phyloP scores from a whole-genome alignment of 768 basidiomycete genomes.

The Tulasnella calospora region DNA sequence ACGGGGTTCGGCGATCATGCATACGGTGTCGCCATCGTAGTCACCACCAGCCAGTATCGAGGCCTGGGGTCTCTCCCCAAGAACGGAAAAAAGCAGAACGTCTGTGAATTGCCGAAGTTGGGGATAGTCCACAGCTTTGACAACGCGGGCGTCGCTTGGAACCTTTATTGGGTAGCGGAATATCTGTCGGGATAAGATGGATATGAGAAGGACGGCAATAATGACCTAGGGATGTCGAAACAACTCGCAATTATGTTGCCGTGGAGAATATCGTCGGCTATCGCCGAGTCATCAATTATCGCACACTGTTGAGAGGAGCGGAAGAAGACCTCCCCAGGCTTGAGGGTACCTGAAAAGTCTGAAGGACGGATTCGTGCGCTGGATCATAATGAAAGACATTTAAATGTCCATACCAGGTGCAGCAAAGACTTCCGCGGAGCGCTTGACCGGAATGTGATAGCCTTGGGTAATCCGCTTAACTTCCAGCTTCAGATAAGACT shows the following conservation, averaged over 20 bases:
- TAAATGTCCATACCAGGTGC: constrained; percentile 51
- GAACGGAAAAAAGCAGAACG: constrained; percentile 34
- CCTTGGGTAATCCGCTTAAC: constrained; percentile 46
- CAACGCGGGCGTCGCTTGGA: constrained; percentile 8
- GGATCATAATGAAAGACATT: not conserved
- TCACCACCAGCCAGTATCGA: constrained; percentile 62
- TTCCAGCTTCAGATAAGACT: constrained; percentile 38
- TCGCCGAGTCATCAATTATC: not conserved
- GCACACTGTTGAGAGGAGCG: constrained; percentile 34
- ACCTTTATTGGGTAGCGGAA: constrained; percentile 10
- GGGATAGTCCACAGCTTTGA: constrained; percentile 21
- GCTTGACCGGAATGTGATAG: constrained; percentile 55
- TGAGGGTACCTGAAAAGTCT: constrained; percentile 65
- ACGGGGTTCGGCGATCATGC: constrained; percentile 53
- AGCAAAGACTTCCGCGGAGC: constrained; percentile 56
- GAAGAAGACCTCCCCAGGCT: constrained; percentile 61
- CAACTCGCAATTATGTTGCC: not conserved
- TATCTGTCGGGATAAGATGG: not conserved
- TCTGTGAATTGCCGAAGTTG: constrained; percentile 16
- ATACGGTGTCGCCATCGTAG: constrained; percentile 51
- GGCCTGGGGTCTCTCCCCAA: constrained; percentile 47
- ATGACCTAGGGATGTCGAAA: not conserved
- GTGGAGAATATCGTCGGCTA: not conserved
- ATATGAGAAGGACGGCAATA: not conserved
- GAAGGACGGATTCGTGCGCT: not conserved